Evolutionary conservation across 768 basidiomycete genomes (phyloP), one percentile per base, ranked within the genome.

Genomic region (Suillus paluster): DNA sequence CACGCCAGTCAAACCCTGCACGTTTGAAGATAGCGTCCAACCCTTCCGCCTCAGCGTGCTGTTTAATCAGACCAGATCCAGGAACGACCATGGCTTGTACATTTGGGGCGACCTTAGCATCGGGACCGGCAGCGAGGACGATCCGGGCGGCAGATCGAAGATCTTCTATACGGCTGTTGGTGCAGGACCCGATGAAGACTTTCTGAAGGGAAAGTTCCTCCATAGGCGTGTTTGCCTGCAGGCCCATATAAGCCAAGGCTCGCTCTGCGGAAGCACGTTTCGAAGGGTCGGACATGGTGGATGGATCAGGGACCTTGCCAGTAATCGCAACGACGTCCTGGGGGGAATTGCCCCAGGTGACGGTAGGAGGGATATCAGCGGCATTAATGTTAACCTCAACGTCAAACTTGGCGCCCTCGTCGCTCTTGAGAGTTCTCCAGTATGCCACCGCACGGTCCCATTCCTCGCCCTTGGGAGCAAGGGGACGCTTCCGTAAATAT

Each of bases 1-100:
- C 94, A 57, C 94, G 85, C 94, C 94, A 96, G 70, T 97, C 94
- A 70, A 95, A 97, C 36, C 94, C 94, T 39, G 94, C 94, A 48
- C 90, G 89, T 72, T 88, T 92, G 81, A 97, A 94, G 67, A 96
- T 81, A 59, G 82, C 81, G 68, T 95, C 93, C 63, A 97, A 80
- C 25, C 94, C 94, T 70, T 97, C 94, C 23, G 87, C 88, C 77
- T 96, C 94, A n/a, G 94, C 92, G 68, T 96, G 94, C 68, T 92
- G 86, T 71, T 95, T 96, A 74, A 97, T 86, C 55, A 96, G 73
- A 57, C 94, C 94, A 17, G 94, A 96, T 25, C 94, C 94, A 3
- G 94, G 94, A 45, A 97, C 94, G 64, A 96, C 82, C 94, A 97
- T 95, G 5, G 94, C 94, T 57, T 90, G 80, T 38, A 96, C 86